phyloP scores from a whole-genome alignment of 1,139 yeast species.

The Yamadazyma sp. region DNA sequence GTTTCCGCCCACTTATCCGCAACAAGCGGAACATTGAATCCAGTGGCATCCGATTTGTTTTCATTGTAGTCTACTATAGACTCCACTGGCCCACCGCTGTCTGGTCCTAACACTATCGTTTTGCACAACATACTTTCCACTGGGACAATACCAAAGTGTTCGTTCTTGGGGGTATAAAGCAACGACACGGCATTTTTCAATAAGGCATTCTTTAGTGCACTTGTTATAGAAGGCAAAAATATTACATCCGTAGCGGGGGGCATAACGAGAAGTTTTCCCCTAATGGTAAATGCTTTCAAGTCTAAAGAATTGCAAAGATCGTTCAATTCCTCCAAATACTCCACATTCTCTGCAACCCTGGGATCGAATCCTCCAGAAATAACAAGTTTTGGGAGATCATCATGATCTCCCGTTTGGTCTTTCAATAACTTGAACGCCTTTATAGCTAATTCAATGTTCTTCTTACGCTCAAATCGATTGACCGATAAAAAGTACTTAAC shows the following conservation, averaged over 20 bases:
- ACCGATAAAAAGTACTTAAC: slow-evolving; percentile 63
- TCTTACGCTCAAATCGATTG: slow-evolving; percentile 86
- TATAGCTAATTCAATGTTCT: slow-evolving; percentile 78
- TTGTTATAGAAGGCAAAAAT: slow-evolving; percentile 78
- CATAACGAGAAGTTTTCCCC: slow-evolving; percentile 41
- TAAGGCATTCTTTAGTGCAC: slow-evolving; percentile 64
- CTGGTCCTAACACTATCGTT: slow-evolving; percentile 82
- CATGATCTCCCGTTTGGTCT: slow-evolving; percentile 9
- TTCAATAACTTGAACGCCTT: slow-evolving; percentile 53
- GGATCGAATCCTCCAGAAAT: slow-evolving; percentile 93
- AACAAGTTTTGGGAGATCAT: slow-evolving; percentile 44
- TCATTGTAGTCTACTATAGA: slow-evolving; percentile 55
- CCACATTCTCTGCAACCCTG: slow-evolving; percentile 73
- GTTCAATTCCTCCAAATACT: slow-evolving; percentile 63
- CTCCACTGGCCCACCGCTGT: slow-evolving; percentile 92
- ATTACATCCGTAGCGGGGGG: slow-evolving; percentile 53
- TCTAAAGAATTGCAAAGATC: slow-evolving; percentile 44
- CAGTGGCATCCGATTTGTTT: slow-evolving; percentile 57
- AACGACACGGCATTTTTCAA: slow-evolving; percentile 59
- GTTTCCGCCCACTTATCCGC: slow-evolving; percentile 64
- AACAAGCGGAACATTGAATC: slow-evolving; percentile 66
- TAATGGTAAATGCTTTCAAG: slow-evolving; percentile 48
- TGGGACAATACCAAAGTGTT: slow-evolving; percentile 98
- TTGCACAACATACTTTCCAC: slow-evolving; percentile 87
- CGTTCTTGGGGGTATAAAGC: slow-evolving; percentile 85